Base-by-base conservation (phyloP, 768 basidiomycete genomes). In the Collybia sordida region DNA sequence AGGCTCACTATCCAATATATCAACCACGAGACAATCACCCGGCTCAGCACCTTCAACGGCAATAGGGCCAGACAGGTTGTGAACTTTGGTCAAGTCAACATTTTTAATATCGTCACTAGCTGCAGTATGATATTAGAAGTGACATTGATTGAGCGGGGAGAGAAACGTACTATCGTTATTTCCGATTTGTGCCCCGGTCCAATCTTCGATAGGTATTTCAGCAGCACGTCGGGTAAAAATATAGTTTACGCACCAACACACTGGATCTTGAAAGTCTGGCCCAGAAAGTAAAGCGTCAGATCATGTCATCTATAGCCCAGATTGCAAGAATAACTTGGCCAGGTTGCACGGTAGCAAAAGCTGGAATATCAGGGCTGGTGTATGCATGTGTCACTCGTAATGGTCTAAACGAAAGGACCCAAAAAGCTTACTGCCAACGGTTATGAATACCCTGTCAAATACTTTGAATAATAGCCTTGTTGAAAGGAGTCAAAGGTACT, bases 171-270 rank as follows among this genome's bases (percentile, higher is more conserved):
- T 74, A 54, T 88, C 84, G 52, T 87, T 88, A 61, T 87, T 88
- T 38, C 85, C 84, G 42, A 88, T 87, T 59, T 89, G 86, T 0
- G 85, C 86, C 15, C 86, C 87, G 14, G 86, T 90, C 87, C 86
- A 90, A 57, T 88, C 86, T 86, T 37, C n/a, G 24, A 40, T 18
- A 43, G n/a, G 14, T 12, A 17, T 31, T 23, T 15, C 31, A 22
- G 40, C 28, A 3, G 31, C 3, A 28, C 12, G 17, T n/a, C 17
- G 40, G 19, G 17, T 23, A 37, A 19, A 25, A 23, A 9, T 21
- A 23, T 0, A 5, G 9, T 40, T 18, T 56, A 19, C 79, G 41
- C 59, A 82, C 85, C 85, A 34, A 85, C 75, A 54, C 84, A 86
- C 68, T 87, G 79, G 17, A 88, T 63, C 50, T 86, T 86, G 72